Evolutionary conservation across 192 early-diverging fungal genomes (phyloP).

Genomic region (Coemansia sp.): DNA sequence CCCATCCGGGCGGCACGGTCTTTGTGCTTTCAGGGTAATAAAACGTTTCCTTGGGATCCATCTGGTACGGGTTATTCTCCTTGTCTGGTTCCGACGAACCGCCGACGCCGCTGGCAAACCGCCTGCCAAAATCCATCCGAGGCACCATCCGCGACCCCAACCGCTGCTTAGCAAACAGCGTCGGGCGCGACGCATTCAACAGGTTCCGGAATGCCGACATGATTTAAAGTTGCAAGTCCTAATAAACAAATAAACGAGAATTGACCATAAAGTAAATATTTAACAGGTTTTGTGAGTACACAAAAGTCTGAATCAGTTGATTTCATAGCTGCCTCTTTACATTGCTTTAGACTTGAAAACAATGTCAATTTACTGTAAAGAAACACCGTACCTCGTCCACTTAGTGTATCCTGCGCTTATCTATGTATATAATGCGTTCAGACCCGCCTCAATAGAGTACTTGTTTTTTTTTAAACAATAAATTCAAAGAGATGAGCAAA

Average conservation of each 20-base stretch:
- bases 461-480: background rate
- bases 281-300: too few species aligned
- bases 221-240: background rate
- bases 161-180: slow-evolving; percentile 8
- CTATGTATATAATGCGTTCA: background rate
- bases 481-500: background rate
- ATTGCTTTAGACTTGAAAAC: background rate
- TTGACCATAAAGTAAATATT: too few species aligned
- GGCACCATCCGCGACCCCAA: background rate
- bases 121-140: slow-evolving; percentile 13
- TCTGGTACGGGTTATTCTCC: slow-evolving; percentile 6
- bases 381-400: background rate
- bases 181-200: slow-evolving; percentile 28
- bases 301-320: background rate
- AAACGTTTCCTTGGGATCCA: slow-evolving; percentile 38
- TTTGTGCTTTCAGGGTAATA: slow-evolving; percentile 31
- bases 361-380: background rate
- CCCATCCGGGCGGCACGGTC: slow-evolving; percentile 44
- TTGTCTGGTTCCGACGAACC: background rate
- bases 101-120: slow-evolving; percentile 11
- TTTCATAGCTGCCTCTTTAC: background rate
- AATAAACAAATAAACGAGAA: background rate
- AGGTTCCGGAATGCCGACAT: slow-evolving; percentile 43
- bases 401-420: background rate
- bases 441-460: background rate